Base-by-base conservation (phyloP, 2,329 filamentous ascomycete species). In the Pyrenochaeta sp. region DNA sequence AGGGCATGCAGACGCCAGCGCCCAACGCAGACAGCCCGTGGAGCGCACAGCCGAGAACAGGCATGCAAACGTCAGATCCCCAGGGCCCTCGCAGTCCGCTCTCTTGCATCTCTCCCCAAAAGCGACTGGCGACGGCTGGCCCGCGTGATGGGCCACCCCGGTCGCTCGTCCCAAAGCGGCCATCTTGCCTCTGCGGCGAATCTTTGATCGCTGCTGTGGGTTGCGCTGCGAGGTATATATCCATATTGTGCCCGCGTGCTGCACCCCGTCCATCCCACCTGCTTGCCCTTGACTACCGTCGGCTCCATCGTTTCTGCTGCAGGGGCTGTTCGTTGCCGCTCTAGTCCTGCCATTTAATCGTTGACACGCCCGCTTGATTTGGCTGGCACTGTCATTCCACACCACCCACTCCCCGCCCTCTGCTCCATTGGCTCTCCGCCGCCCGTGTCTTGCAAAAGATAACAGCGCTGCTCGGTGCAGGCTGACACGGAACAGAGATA, bases 401-500 rank as follows among this genome's bases (percentile, higher is more conserved):
- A 24, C 13, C 34, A n/a, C 20, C 34, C 27, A 13, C 27, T 17
- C 34, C 34, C 13, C 14, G 19, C 28, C 26, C 27, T 38, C n/a
- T n/a, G n/a, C n/a, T n/a, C n/a, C n/a, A n/a, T 28, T 34, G 38
- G 37, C 45, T 39, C 40, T 42, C 41, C 24, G 18, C 29, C 24
- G 40, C 29, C 34, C 32, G 28, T 34, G 26, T 30, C 20, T 10
- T 32, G 13, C 28, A 35, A 21, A 40, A 51, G 44, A 51, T 43
- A 54, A 44, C 29, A 40, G 34, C 34, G 20, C 30, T 10, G 15
- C 27, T 41, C 22, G 32, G 35, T 47, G 46, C 42, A 36, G 43
- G 39, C 39, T 28, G 48, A 48, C 41, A 44, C 48, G 30, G n/a
- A n/a, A n/a, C 44, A 51, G 39, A 53, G 20, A 45, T 44, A 43